Base-by-base conservation (phyloP, 140 eudicot genomes). In the Senecio squalidus region DNA sequence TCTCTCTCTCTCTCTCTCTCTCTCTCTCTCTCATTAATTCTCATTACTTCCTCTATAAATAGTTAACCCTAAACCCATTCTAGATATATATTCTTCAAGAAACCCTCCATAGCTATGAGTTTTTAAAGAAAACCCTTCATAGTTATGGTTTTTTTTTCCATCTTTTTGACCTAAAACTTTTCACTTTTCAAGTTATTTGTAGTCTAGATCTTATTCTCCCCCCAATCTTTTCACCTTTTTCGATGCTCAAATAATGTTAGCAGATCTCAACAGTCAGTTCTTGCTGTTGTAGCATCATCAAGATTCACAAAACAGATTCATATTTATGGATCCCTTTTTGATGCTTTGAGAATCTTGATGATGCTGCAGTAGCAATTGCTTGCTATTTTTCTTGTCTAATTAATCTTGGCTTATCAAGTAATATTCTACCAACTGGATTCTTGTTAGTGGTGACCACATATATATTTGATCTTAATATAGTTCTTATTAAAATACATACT, bases 301-400 rank as follows among this genome's bases (percentile, higher is more conserved):
- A 64, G 77, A 71, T 71, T 71, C 77, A 71, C 77, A 62, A 63
- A 55, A 55, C 16, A 29, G 18, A 66, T 64, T 54, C 24, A 40
- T 41, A 16, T 26, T 45, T 46, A 54, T 55, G 71, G 77, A 71
- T 71, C 64, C 55, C 59, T 62, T 29, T 31, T 63, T 63, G 46
- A 46, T 47, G 61, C 38, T 28, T 71, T 71, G 77, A 71, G 77
- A 71, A 71, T 71, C 77, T 71, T 71, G 77, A 71, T 71, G 77
- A 71, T 71, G 77, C 77, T 71, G 77, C 77, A 71, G 77, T 44
- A 60, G 77, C 67, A 71, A 63, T 55, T 46, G 56, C 77, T 61
- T 30, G 58, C 70, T 70, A 60, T 8, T 8, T 4, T 34, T 36
- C 5, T 39, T 30, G 64, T 24, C 24, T 18, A 2, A 8, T 38